These are phyloP conservation scores for Beta macrorhiza DNA, from an alignment of 179 eudicot species.

Conservation along the genomic window DNA sequence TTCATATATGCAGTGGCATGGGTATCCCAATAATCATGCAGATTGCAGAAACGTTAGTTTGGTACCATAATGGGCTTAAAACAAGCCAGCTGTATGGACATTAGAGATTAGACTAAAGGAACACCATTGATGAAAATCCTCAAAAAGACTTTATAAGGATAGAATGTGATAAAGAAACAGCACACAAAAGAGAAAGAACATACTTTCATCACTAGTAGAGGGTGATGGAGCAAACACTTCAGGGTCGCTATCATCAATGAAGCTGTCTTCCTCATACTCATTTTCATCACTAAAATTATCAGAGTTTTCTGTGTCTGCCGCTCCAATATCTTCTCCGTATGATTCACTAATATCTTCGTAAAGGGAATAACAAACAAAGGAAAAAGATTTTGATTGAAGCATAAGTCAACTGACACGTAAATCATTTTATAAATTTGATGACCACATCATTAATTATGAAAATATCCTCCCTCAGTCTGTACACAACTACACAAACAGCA, in stretches of 20 bases:
- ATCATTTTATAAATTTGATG: background rate
- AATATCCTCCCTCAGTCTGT: background rate
- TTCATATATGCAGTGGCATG: background rate
- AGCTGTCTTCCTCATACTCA: slow-evolving; percentile 75
- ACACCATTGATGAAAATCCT: background rate
- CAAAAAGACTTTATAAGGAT: background rate
- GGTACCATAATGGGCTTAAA: background rate
- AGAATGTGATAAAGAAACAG: background rate
- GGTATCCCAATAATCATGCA: background rate
- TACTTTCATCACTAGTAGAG: slow-evolving; percentile 48
- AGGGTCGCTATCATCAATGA: slow-evolving; percentile 63
- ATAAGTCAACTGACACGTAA: background rate
- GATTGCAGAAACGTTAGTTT: background rate
- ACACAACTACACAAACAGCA: background rate
- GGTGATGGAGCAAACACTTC: slow-evolving; percentile 45
- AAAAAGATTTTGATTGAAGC: background rate
- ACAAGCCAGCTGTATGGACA: no score
- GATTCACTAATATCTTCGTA: slow-evolving; percentile 58
- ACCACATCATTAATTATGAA: background rate
- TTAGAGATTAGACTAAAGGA: no score
- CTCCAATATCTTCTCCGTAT: slow-evolving; percentile 74
- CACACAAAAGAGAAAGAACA: slow-evolving; percentile 8
- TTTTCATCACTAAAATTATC: slow-evolving; percentile 44
- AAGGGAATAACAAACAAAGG: slow-evolving; percentile 34
- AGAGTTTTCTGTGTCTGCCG: slow-evolving; percentile 38